Base-by-base conservation (phyloP, 2,329 filamentous ascomycete genomes). In the Hypoxylon sp. region DNA sequence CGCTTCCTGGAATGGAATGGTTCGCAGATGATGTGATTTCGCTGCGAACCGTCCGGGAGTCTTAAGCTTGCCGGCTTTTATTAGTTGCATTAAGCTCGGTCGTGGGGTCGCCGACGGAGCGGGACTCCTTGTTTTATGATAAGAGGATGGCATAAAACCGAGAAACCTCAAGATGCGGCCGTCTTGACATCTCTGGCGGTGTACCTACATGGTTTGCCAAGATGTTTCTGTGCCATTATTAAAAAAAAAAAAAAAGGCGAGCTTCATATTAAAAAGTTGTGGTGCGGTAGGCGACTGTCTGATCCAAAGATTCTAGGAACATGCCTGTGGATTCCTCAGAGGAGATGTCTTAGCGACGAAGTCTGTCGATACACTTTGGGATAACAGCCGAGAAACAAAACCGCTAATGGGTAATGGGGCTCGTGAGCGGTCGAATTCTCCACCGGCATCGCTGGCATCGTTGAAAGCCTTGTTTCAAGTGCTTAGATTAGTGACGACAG, bases 311-410 rank as follows among this genome's bases (percentile, higher is more conserved):
- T 64, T 64, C 60, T 43, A 55, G 7, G 24, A 7, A 26, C 7
- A 56, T 32, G n/a, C 26, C 15, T 43, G 56, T 55, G 53, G 51
- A 44, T 39, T 64, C 34, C 50, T 39, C 15, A 55, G 51, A 41
- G 20, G 26, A 39, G 20, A n/a, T 47, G 28, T 56, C 44, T 53
- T 47, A 41, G 41, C 39, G 65, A 28, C 44, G 37, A 46, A 47
- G 57, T 51, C 56, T 53, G 26, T 52, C 47, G 50, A 59, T 51
- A 56, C 53, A 52, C 46, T 54, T 41, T 55, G 28, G 39, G 34
- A 63, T 54, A 66, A 58, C 61, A 61, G 55, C 64, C 60, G 56
- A 60, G 53, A 58, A 51, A 26, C n/a, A 54, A 49, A 43, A 60
- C 52, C 34, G 56, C 56, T 60, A 58, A 32, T 49, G 57, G 50